Evolutionary conservation across 331 rosid species (phyloP), one percentile per base, ranked within the genome.

Genomic region (Phaseolus coccineus): DNA sequence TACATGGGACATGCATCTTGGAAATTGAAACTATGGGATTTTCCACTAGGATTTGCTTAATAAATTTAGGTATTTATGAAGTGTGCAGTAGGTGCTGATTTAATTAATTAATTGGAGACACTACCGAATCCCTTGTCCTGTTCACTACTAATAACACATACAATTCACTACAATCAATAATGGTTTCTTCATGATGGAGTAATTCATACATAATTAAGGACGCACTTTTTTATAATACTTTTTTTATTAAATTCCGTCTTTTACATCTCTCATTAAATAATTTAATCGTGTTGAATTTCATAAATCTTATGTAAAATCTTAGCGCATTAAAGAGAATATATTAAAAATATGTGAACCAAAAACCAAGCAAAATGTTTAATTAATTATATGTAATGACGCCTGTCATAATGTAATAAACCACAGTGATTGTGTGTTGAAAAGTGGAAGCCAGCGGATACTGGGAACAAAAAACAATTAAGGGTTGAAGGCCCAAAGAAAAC

Each of bases 51-150:
- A 81, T 66, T 72, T 66, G 42, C 25, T 56, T 3, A 64, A 69
- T 55, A 63, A 52, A 64, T 58, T 66, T 42, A 33, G 59, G 15
- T 59, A 35, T 24, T 76, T 57, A 42, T 63, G 2, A 61, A n/a
- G 40, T 25, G 56, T 62, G 73, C 68, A 80, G 77, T 81, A 3
- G 85, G 81, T 42, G 62, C 55, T 73, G 63, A 81, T 71, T 80
- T 70, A 66, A 57, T 64, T 70, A 66, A 57, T 64, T 81, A 77
- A 85, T 66, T 25, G 27, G 22, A n/a, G 16, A 42, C 50, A n/a
- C 70, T 76, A 72, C 83, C 83, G 2, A 80, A 72, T 77, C 56
- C 63, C 35, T 77, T 77, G 77, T 73, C 82, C 52, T 74, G 35
- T 68, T 25, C 55, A 0, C 2, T 57, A 11, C 0, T 3, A 31